Base-by-base conservation (phyloP, 2,329 filamentous ascomycete species). In the Clonostachys rosea region DNA sequence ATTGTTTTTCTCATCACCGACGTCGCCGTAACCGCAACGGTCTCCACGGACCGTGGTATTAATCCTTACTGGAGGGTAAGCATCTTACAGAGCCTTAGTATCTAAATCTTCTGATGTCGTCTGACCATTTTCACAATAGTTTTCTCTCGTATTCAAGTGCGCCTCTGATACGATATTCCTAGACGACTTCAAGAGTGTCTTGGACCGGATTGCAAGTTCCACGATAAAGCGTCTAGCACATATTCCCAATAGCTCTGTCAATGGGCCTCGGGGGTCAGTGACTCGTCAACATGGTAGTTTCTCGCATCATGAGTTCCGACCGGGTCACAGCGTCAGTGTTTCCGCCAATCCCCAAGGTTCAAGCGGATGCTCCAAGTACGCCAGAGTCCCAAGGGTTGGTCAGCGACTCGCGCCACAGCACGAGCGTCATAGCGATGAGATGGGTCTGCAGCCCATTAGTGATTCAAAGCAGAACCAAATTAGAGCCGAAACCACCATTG, bases 131-230 rank as follows among this genome's bases (percentile, higher is more conserved):
- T 34, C 16, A 12, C 30, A 20, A 30, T 33, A 53, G 51, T 45
- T 53, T n/a, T 49, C 51, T 10, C 48, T 53, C 42, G 51, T 53
- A 34, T 53, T 53, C 44, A 52, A 52, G 40, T 52, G 50, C 30
- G 50, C 50, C 35, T 48, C 50, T 42, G 50, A 52, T 36, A 47
- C 47, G 42, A 50, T 52, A 33, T 52, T 52, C 46, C 48, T 52
- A 36, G 50, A 52, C 45, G 50, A 52, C 49, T 52, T 52, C 48
- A 52, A 52, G 41, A 46, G 42, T 33, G 50, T 52, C 3, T 47
- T 52, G 36, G 50, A 52, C 41, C 44, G 42, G 16, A 50, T 52
- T 24, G 46, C 50, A 34, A 40, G 43, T 16, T 48, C 50, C 4
- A 41, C 47, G 11, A 20, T 49, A 14, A 33, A 20, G 16, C 39